A percentile compares a stretch with the other conserved stretches of the same genome.
phyloP scores from a whole-genome alignment of 306 rosid genomes.

The Vigna angularis region DNA sequence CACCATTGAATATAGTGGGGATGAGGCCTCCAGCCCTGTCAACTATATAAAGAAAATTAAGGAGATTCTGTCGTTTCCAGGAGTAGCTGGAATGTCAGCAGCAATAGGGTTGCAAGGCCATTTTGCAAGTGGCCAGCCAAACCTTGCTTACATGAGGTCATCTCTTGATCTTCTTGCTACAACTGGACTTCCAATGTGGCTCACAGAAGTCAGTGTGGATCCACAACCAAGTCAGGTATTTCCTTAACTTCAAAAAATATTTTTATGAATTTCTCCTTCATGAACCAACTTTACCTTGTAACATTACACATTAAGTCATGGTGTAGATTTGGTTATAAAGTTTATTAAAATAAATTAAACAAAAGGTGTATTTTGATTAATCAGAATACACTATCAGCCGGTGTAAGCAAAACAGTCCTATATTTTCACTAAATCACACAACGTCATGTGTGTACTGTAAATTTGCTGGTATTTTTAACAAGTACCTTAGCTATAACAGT shows the following conservation, averaged over 20 bases:
- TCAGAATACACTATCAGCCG: background rate
- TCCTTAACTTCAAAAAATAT: background rate
- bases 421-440: no score
- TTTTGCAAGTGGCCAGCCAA: slow-evolving; percentile 59
- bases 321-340: background rate
- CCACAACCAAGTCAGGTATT: slow-evolving; percentile 60
- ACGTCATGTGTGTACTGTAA: background rate
- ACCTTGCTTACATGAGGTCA: slow-evolving; percentile 73
- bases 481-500: background rate
- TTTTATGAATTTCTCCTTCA: background rate
- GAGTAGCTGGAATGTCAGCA: slow-evolving; percentile 47
- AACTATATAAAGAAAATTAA: slow-evolving; percentile 53
- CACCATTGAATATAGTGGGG: slow-evolving; percentile 60
- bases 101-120: slow-evolving; percentile 76
- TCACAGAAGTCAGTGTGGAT: slow-evolving; percentile 65
- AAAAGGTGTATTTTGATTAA: background rate
- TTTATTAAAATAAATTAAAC: no score
- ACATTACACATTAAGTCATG: background rate
- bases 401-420: no score
- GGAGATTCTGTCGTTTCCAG: slow-evolving; percentile 57
- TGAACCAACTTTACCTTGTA: background rate
- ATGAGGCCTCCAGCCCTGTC: slow-evolving; percentile 45
- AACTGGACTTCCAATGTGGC: slow-evolving; percentile 70
- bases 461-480: background rate
- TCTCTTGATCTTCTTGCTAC: slow-evolving; percentile 60